phyloP scores from a whole-genome alignment of 2,329 filamentous ascomycete genomes.

The Beauveria asiatica region DNA sequence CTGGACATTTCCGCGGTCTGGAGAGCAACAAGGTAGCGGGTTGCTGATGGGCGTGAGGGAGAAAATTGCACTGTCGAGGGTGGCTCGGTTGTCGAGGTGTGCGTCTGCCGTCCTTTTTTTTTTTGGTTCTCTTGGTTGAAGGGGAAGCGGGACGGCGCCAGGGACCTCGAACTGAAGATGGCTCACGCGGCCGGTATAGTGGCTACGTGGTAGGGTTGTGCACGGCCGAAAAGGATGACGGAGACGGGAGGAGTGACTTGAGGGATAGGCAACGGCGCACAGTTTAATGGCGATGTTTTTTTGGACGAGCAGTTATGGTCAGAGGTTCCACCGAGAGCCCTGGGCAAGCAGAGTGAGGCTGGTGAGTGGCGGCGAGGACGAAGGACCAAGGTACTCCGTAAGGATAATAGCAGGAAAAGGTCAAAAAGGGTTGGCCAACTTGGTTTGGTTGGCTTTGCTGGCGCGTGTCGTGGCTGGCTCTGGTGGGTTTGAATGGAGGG shows the following conservation, averaged over 20 bases:
- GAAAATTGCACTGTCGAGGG: not conserved
- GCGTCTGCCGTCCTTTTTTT: constrained; percentile 1
- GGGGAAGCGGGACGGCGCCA: constrained; percentile 4
- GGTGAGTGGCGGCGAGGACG: not conserved
- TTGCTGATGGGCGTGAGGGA: not conserved
- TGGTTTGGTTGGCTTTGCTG: not conserved
- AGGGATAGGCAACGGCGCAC: not conserved
- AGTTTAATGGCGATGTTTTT: not conserved
- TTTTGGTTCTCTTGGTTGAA: not conserved
- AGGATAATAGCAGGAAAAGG: no score
- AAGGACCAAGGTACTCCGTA: no score
- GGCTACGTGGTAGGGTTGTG: not conserved
- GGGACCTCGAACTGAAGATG: not conserved
- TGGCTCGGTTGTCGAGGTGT: not conserved
- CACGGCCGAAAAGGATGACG: not conserved
- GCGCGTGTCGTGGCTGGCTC: not conserved
- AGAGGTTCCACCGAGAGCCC: constrained; percentile 8
- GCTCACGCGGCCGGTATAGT: not conserved
- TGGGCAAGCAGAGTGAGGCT: constrained; percentile 3
- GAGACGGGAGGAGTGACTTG: not conserved
- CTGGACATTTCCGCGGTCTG: constrained; percentile 24
- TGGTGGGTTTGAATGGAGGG: not conserved
- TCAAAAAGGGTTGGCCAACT: not conserved
- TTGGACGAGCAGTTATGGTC: not conserved
- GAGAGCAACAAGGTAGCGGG: not conserved